Percentiles rank a stretch among this genome's conserved stretches.
phyloP scores from a whole-genome alignment of 139 green algal genomes.

The Eudorina sp. region DNA sequence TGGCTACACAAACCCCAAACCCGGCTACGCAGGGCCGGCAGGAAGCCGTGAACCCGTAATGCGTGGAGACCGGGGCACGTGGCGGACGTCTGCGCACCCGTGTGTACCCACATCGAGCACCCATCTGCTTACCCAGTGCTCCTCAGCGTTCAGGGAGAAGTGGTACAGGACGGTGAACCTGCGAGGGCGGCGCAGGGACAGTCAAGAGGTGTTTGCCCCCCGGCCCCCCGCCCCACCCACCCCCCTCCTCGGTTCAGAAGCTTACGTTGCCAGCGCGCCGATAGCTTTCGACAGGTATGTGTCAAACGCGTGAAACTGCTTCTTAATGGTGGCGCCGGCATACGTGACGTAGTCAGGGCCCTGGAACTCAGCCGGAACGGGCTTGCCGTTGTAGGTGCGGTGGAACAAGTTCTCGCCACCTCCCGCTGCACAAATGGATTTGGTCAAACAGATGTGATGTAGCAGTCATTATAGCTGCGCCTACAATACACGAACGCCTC shows the following conservation, averaged over 20 bases:
- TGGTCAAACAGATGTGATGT: background rate
- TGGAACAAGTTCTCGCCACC: constrained; percentile 47
- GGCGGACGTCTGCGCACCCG: no score
- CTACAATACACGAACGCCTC: no score
- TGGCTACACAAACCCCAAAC: no score
- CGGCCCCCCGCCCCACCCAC: background rate
- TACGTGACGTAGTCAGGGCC: constrained; percentile 64
- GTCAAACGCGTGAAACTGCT: constrained; percentile 56
- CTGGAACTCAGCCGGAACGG: constrained; percentile 55
- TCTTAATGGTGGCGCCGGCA: constrained; percentile 56
- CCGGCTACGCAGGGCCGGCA: no score
- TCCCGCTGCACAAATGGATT: constrained; percentile 22
- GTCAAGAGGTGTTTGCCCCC: background rate
- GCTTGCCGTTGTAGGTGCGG: constrained; percentile 55
- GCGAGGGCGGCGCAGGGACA: background rate
- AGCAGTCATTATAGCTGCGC: no score
- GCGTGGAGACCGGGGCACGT: no score
- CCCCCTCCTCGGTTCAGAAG: background rate
- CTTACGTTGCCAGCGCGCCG: constrained; percentile 50
- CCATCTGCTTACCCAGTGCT: constrained; percentile 69
- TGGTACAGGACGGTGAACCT: constrained; percentile 68
- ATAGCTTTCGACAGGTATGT: constrained; percentile 52
- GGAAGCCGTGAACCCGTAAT: no score
- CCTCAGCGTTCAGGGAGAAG: constrained; percentile 62
- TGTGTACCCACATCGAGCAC: no score